Evolutionary conservation across 2,329 filamentous ascomycete genomes (phyloP).

Genomic region (Neonectria neomacrospora): DNA sequence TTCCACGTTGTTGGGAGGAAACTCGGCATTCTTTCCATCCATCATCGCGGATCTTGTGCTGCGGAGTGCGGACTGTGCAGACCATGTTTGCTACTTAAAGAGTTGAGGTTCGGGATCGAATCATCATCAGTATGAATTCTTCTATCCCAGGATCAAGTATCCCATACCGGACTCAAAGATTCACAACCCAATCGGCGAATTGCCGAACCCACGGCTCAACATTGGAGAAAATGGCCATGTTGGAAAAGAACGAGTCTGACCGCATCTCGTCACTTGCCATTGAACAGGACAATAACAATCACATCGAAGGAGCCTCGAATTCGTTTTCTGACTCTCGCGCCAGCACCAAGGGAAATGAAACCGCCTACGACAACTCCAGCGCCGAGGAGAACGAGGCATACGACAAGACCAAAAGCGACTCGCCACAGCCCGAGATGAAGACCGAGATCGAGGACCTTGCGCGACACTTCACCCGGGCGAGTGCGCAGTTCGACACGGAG

Average conservation of each 20-base stretch:
- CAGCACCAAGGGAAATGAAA: background rate
- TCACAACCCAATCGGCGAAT: background rate
- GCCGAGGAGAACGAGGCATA: background rate
- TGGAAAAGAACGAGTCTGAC: background rate
- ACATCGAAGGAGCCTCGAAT: background rate
- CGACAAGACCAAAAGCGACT: background rate
- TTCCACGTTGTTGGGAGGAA: background rate
- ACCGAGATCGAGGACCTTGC: constrained; percentile 30
- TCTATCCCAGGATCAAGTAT: background rate
- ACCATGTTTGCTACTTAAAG: background rate
- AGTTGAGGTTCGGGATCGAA: background rate
- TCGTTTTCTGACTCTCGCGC: background rate
- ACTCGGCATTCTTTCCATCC: background rate
- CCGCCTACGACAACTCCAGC: background rate
- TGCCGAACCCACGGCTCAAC: background rate
- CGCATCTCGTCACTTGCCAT: background rate
- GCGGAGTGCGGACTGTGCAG: background rate
- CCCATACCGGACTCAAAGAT: background rate
- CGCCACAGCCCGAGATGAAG: background rate
- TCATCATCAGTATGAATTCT: no score
- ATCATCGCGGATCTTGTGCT: background rate
- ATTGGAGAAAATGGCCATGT: background rate
- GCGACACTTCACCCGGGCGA: constrained; percentile 26
- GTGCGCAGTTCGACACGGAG: constrained; percentile 29
- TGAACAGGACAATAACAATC: background rate